phyloP scores from a whole-genome alignment of 768 basidiomycete genomes.

The Podaxis sp. region DNA sequence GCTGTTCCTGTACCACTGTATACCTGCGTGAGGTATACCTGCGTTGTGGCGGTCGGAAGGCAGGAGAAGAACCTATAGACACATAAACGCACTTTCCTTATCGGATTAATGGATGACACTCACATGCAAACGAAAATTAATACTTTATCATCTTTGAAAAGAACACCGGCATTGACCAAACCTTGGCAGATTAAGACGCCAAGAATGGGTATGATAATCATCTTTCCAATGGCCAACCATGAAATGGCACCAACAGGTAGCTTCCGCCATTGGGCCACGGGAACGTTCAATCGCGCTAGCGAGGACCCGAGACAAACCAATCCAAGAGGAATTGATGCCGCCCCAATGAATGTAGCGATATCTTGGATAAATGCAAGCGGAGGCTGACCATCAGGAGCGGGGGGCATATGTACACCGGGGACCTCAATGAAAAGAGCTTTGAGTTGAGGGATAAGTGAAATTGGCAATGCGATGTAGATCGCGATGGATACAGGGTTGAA shows the following conservation, averaged over 20 bases:
- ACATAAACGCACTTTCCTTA: conserved; percentile 16
- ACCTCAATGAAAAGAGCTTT: conserved; percentile 58
- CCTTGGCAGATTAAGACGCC: conserved; percentile 55
- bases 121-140: conserved; percentile 68
- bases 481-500: conserved; percentile 46
- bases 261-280: conserved; percentile 37
- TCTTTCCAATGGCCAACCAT: conserved; percentile 46
- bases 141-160: conserved; percentile 49
- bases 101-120: conserved; percentile 21
- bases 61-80: conserved; percentile 40
- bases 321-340: conserved; percentile 59
- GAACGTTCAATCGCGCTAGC: conserved; percentile 53
- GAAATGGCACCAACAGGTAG: conserved; percentile 49
- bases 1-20: conserved; percentile 63
- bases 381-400: conserved; percentile 63
- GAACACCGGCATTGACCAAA: conserved; percentile 41
- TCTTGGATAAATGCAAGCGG: conserved; percentile 61
- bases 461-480: conserved; percentile 49
- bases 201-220: conserved; percentile 55
- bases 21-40: conserved; percentile 64
- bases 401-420: conserved; percentile 35
- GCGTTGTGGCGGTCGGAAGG: not conserved
- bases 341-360: conserved; percentile 54
- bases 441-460: conserved; percentile 50
- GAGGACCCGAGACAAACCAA: conserved; percentile 60